A percentile compares a stretch with the other conserved stretches of the same genome.
These are phyloP conservation scores for Monosporascus sp. DNA, from an alignment of 2,329 filamentous ascomycete species.

Conservation along the genomic window DNA sequence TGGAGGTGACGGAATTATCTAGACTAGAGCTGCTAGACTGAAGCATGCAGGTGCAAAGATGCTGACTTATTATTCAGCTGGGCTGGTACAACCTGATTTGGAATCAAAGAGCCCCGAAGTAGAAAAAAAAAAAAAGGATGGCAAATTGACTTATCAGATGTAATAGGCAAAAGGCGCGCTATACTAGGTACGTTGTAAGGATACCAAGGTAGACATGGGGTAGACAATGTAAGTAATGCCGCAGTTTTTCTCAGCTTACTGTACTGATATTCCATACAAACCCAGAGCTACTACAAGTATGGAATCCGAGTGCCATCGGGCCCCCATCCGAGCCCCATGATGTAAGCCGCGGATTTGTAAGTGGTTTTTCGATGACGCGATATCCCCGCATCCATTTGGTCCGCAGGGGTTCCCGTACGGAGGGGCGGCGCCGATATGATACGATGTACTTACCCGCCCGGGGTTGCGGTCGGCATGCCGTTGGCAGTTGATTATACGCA, in stretches of 20 bases:
- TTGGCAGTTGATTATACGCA: no score
- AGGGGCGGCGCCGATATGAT: no score
- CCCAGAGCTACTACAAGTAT: background rate
- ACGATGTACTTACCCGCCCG: no score
- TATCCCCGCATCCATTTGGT: background rate
- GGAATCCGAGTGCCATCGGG: background rate
- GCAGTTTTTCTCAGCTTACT: background rate
- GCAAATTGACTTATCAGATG: background rate
- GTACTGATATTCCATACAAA: background rate
- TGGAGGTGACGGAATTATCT: no score
- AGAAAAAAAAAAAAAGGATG: background rate
- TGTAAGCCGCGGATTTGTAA: background rate
- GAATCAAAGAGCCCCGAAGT: no score
- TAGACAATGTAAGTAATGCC: background rate
- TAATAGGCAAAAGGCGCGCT: background rate
- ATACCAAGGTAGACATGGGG: background rate
- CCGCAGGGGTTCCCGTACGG: no score
- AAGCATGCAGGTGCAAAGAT: no score
- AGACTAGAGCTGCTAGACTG: no score
- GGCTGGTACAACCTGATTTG: no score
- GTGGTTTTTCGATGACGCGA: background rate
- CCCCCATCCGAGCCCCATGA: background rate
- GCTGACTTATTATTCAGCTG: background rate
- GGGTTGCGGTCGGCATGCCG: no score
- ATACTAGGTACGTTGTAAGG: background rate